Conservation (phyloP, 768 basidiomycete species). For the Mycena leptocephala region DNA sequence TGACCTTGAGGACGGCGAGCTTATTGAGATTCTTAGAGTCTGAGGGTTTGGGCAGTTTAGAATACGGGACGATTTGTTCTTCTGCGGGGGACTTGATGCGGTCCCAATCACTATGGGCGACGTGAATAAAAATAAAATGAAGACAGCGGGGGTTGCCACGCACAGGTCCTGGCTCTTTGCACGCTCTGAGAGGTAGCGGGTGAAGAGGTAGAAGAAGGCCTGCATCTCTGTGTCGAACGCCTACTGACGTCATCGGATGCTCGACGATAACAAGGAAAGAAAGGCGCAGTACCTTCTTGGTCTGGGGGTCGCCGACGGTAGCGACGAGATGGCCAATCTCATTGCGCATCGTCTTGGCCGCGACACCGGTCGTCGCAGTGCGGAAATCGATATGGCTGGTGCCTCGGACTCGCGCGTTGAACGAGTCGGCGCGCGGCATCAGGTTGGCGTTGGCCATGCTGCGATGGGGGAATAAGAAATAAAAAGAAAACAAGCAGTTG, state of each 20-base stretch:
- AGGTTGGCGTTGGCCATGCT: slow-evolving; percentile 64
- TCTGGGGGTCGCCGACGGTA: slow-evolving; percentile 84
- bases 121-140: slow-evolving; percentile 9
- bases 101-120: slow-evolving; percentile 82
- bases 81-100: slow-evolving; percentile 89
- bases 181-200: slow-evolving; percentile 92
- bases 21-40: slow-evolving; percentile 86
- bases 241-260: slow-evolving; percentile 55
- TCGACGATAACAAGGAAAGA: slow-evolving; percentile 33
- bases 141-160: slow-evolving; percentile 45
- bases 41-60: slow-evolving; percentile 72
- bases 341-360: slow-evolving; percentile 97
- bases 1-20: slow-evolving; percentile 96
- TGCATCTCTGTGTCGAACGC: slow-evolving; percentile 97
- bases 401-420: slow-evolving; percentile 83
- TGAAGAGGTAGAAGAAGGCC: slow-evolving; percentile 96
- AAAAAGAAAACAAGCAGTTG: slow-evolving; percentile 34
- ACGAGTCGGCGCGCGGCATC: slow-evolving; percentile 77
- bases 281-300: slow-evolving; percentile 83
- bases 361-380: slow-evolving; percentile 95
- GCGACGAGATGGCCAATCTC: slow-evolving; percentile 95
- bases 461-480: slow-evolving; percentile 37
- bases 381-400: slow-evolving; percentile 95
- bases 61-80: slow-evolving; percentile 91
- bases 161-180: slow-evolving; percentile 92